These are phyloP conservation scores for Scorias spongiosa DNA, from an alignment of 2,329 filamentous ascomycete species.

Conservation along the genomic window DNA sequence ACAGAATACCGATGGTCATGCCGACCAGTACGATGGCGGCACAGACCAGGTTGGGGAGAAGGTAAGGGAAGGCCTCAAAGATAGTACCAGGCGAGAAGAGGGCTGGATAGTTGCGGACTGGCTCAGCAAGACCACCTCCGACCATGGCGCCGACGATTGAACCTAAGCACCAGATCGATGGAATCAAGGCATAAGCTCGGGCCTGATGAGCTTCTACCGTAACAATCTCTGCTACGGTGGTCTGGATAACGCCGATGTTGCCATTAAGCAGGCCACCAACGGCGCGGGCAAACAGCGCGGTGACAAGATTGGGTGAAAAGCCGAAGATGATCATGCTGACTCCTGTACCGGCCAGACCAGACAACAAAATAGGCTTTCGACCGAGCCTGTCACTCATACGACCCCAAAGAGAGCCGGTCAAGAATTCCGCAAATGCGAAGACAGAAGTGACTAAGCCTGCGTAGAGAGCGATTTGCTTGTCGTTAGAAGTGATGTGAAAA, in stretches of 20 bases:
- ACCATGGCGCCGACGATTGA: conserved; percentile 87
- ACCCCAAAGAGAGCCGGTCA: conserved; percentile 85
- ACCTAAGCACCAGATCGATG: conserved; percentile 93
- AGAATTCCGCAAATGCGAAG: conserved; percentile 91
- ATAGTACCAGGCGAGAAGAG: conserved; percentile 59
- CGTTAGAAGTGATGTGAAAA: conserved; percentile 68
- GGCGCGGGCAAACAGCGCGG: conserved; percentile 75
- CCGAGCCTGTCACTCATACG: conserved; percentile 81
- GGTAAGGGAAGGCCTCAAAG: conserved; percentile 77
- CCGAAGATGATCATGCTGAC: conserved; percentile 88
- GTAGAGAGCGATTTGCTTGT: conserved; percentile 74
- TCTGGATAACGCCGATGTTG: conserved; percentile 90
- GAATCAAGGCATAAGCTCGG: conserved; percentile 93
- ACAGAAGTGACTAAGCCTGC: conserved; percentile 92
- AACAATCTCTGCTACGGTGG: conserved; percentile 85
- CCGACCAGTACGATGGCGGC: conserved; percentile 62
- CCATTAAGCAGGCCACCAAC: conserved; percentile 86
- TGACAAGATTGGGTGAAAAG: conserved; percentile 66
- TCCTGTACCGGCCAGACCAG: conserved; percentile 78
- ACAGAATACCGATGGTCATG: conserved; percentile 64
- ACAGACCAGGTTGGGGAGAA: conserved; percentile 85
- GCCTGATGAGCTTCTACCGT: conserved; percentile 88
- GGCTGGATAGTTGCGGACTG: conserved; percentile 65
- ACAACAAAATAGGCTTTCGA: conserved; percentile 80
- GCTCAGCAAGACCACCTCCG: conserved; percentile 76